phyloP scores from a whole-genome alignment of 2,329 filamentous ascomycete species.

The Talaromyces sp. region DNA sequence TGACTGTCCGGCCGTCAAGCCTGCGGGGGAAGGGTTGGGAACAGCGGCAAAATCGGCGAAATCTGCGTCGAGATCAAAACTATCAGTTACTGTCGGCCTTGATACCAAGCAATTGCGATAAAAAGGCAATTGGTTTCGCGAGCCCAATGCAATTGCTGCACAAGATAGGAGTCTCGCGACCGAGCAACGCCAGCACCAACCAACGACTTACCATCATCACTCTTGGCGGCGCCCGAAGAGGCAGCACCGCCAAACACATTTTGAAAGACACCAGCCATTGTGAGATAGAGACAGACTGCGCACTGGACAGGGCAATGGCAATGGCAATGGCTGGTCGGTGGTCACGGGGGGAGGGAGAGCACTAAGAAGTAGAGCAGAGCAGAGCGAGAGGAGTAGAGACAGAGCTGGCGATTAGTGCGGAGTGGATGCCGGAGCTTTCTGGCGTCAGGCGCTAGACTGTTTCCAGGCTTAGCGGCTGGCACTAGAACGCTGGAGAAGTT shows the following conservation, averaged over 20 bases:
- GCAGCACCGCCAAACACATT: constrained; percentile 37
- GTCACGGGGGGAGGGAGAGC: constrained; percentile 6
- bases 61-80: neutral
- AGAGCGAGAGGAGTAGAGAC: neutral
- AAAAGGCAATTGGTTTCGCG: neutral
- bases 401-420: constrained; percentile 20
- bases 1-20: constrained; percentile 43
- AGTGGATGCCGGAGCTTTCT: constrained; percentile 12
- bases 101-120: constrained; percentile 4
- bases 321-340: constrained; percentile 5
- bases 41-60: constrained; percentile 72
- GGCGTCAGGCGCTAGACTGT: neutral
- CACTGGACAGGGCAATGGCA: neutral
- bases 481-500: constrained; percentile 10
- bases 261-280: constrained; percentile 40
- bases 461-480: neutral
- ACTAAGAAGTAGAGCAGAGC: constrained; percentile 6
- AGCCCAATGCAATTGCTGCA: neutral
- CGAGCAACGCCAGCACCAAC: neutral
- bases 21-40: constrained; percentile 59
- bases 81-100: neutral
- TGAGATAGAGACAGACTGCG: constrained; percentile 20
- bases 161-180: constrained; percentile 9
- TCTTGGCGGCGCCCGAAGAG: constrained; percentile 28
- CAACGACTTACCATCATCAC: constrained; percentile 35